Evolutionary conservation across 306 rosid genomes (phyloP).

Genomic region (Casuarina equisetifolia): DNA sequence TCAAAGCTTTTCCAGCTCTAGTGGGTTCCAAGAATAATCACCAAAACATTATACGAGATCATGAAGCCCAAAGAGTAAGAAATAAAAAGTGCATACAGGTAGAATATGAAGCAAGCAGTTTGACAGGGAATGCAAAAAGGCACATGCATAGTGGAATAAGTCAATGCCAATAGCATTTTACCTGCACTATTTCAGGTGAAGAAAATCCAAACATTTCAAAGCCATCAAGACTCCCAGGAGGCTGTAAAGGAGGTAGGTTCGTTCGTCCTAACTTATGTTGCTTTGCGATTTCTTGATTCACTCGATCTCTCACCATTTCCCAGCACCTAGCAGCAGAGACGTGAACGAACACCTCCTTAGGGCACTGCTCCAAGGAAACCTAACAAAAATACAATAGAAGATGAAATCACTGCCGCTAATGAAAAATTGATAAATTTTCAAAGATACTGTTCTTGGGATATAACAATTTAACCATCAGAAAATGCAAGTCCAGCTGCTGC

Average conservation of each 20-base stretch:
- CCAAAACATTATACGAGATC: not conserved
- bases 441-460: not conserved
- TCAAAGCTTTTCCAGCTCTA: not conserved
- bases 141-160: not conserved
- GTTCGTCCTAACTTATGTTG: conserved; percentile 76
- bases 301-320: conserved; percentile 93
- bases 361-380: conserved; percentile 82
- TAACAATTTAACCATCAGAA: not conserved
- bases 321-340: conserved; percentile 75
- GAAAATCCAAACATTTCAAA: conserved; percentile 98
- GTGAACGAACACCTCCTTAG: conserved; percentile 81
- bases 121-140: not conserved
- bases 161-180: conserved; percentile 35
- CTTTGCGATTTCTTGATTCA: conserved; percentile 86
- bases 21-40: not conserved
- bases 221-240: conserved; percentile 98
- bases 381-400: conserved; percentile 30
- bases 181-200: conserved; percentile 95
- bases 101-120: not conserved
- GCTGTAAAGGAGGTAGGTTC: conserved; percentile 95
- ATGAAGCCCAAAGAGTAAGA: not conserved
- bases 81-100: not conserved
- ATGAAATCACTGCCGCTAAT: not conserved
- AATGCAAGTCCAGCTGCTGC: no score
- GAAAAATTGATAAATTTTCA: not conserved